Evolutionary conservation across 1,139 yeast species (phyloP), one percentile per base, ranked within the genome.

Genomic region (Ogataea hybrid): DNA sequence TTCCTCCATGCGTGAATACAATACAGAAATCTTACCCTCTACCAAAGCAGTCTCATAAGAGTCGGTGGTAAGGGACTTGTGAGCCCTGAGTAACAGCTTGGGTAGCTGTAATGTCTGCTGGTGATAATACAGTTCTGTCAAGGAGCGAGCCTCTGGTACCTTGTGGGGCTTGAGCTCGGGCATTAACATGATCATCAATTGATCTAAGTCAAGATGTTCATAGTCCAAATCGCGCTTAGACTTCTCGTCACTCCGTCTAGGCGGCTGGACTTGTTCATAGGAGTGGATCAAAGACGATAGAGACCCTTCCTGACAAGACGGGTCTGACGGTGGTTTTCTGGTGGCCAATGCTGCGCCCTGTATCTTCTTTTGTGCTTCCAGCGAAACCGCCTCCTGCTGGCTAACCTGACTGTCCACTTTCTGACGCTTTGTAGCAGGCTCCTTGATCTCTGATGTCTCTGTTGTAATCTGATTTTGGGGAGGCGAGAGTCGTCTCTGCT

Each of bases 1-100:
- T 59, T 90, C 97, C 58, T 92, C 98, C 35, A 94, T 90, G 44
- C 97, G 75, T 3, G 95, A 86, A 56, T 88, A 86, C 12, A 88
- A 79, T n/a, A 89, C 96, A 0, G 96, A 88, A 8, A 92, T 80
- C 59, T 90, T 86, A 7, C 97, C 96, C 59, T 92, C 99, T n/a
- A 88, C 75, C 22, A 90, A 68, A 0, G 96, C 88, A 55, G 85
- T 75, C 56, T 88, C 95, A 64, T 80, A 92, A 46, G 86, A 79
- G 37, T 86, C 94, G 0, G 97, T 86, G 41, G 88, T 80, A 36
- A 92, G 69, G 0, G 86, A 83, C 60, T 92, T 92, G 58, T 89
- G 95, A 8, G 96, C 81, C 25, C 89, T 77, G 0, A 96, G 92
- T 25, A 92, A 69, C 23, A 90, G 67, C 57, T 85, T 88, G 11